Percentiles rank a stretch among this genome's conserved stretches.
Evolutionary conservation across 306 rosid genomes (phyloP).

Genomic region (Gleditsia sinensis): DNA sequence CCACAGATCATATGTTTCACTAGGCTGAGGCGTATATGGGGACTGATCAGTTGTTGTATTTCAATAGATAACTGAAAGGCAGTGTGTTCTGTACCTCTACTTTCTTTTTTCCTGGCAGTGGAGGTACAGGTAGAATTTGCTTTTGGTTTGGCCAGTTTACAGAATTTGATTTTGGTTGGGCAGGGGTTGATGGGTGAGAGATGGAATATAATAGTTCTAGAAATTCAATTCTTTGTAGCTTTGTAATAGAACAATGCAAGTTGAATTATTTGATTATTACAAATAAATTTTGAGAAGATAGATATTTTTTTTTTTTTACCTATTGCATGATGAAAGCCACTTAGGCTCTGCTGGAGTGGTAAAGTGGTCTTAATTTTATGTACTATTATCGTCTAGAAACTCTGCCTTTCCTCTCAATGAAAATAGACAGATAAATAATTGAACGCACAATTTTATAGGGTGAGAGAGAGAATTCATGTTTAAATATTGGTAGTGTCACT

Average conservation of each 20-base stretch:
- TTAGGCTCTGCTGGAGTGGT: not conserved
- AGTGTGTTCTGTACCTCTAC: not conserved
- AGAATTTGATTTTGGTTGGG: not conserved
- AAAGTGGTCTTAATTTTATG: not conserved
- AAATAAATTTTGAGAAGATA: not conserved
- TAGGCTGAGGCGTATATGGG: not conserved
- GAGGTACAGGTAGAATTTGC: not conserved
- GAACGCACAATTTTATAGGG: not conserved
- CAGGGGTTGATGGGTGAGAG: no score
- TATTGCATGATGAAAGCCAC: not conserved
- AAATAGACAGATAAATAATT: not conserved
- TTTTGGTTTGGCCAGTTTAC: not conserved
- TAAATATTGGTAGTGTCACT: not conserved
- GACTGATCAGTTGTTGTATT: not conserved
- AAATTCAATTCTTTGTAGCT: not conserved
- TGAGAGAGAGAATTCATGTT: not conserved
- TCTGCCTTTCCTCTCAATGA: not conserved
- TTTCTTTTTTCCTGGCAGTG: no score
- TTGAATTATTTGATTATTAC: not conserved
- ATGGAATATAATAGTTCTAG: not conserved
- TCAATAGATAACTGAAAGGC: not conserved
- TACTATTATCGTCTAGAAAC: not conserved
- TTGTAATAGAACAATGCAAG: not conserved
- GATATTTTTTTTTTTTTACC: not conserved
- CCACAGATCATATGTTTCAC: not conserved